Evolutionary conservation across 805 yeast genomes (phyloP).

Genomic region (Starmerella sirachaensis): DNA sequence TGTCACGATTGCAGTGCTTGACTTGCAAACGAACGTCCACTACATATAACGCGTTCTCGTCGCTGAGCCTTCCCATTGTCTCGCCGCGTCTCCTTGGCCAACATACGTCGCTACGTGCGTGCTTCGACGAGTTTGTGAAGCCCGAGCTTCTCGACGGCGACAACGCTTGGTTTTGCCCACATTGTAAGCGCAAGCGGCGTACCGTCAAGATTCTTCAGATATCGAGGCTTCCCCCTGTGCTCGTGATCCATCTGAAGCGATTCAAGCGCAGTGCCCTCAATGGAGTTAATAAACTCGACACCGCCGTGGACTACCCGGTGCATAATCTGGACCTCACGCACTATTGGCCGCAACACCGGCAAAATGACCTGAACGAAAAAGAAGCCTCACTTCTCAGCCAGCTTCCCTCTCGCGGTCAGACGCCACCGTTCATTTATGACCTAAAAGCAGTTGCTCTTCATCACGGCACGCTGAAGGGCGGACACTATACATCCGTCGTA

Average conservation of each 20-base stretch:
- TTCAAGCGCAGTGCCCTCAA: slow-evolving; percentile 37
- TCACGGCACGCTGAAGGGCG: slow-evolving; percentile 68
- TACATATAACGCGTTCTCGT: slow-evolving; percentile 72
- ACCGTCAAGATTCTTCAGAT: slow-evolving; percentile 61
- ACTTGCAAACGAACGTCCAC: slow-evolving; percentile 69
- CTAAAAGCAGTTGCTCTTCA: slow-evolving; percentile 77
- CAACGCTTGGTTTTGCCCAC: slow-evolving; percentile 76
- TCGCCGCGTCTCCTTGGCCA: slow-evolving; percentile 22
- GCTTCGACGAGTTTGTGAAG: slow-evolving; percentile 66
- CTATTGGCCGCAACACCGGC: slow-evolving; percentile 49
- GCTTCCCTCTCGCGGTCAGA: slow-evolving; percentile 58
- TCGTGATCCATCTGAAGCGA: too few relatives aligned
- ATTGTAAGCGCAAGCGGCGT: slow-evolving; percentile 49
- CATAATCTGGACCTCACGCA: slow-evolving; percentile 48
- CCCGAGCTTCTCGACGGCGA: slow-evolving; percentile 64
- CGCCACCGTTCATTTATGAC: slow-evolving; percentile 66
- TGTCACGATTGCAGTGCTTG: slow-evolving; percentile 64
- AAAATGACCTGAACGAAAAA: slow-evolving; percentile 18
- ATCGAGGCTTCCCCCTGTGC: too few relatives aligned
- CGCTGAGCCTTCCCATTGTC: slow-evolving; percentile 59
- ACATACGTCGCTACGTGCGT: slow-evolving; percentile 39
- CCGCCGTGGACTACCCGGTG: slow-evolving; percentile 56
- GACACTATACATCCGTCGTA: slow-evolving; percentile 80
- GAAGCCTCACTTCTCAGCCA: slow-evolving; percentile 38
- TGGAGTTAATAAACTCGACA: slow-evolving; percentile 44